Evolutionary conservation across 2,329 filamentous ascomycete species (phyloP).

Genomic region (Daldinia eschscholtzii): DNA sequence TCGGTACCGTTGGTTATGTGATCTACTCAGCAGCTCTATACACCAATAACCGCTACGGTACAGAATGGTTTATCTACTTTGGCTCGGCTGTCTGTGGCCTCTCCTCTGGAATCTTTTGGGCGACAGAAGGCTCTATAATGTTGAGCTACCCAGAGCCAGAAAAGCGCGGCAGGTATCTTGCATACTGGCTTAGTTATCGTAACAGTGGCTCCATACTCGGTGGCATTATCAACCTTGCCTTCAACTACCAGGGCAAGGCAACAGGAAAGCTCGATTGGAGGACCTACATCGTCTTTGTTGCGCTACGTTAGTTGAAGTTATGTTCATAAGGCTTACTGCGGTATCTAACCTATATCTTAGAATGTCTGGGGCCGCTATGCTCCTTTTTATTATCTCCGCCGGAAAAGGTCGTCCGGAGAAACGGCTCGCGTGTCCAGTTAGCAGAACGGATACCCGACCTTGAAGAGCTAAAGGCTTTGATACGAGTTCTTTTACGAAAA

Average conservation of each 20-base stretch:
- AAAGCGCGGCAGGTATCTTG: constrained; percentile 23
- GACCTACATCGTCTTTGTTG: constrained; percentile 29
- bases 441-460: constrained; percentile 20
- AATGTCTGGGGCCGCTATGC: constrained; percentile 20
- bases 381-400: constrained; percentile 21
- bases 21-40: constrained; percentile 23
- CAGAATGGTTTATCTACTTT: constrained; percentile 23
- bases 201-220: constrained; percentile 23
- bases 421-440: constrained; percentile 18
- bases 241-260: constrained; percentile 15
- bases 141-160: constrained; percentile 24
- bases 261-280: constrained; percentile 28
- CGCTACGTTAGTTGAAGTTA: constrained; percentile 15
- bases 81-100: constrained; percentile 19
- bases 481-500: background rate
- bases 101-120: constrained; percentile 19
- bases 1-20: constrained; percentile 22
- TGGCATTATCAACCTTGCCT: constrained; percentile 22
- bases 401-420: constrained; percentile 25
- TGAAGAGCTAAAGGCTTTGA: constrained; percentile 18
- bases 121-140: constrained; percentile 22
- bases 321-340: background rate
- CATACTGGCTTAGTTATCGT: constrained; percentile 19
- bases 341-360: background rate
- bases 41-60: constrained; percentile 24